These are phyloP conservation scores for Diospyros kaki DNA, from an alignment of 148 eudicot genomes.

Conservation along the genomic window DNA sequence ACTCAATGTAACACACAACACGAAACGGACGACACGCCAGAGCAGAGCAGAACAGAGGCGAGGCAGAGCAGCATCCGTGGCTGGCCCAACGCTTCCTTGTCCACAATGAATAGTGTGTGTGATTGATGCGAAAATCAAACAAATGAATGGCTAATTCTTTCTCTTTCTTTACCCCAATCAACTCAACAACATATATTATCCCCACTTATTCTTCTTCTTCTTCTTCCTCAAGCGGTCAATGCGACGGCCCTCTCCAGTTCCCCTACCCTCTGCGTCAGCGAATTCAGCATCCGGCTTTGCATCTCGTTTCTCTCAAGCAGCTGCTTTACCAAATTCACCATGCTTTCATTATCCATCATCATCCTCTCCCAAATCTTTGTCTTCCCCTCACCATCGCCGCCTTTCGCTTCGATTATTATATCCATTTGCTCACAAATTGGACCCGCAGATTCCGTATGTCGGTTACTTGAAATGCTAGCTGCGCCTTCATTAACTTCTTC, in stretches of 20 bases:
- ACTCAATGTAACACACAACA: no score
- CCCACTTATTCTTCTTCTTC: slow-evolving; percentile 16
- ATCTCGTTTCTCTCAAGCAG: slow-evolving; percentile 36
- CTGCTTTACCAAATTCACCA: slow-evolving; percentile 51
- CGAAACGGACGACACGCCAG: no score
- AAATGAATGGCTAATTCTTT: no score
- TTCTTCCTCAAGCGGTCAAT: slow-evolving; percentile 27
- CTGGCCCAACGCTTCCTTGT: no score
- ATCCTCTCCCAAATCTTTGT: slow-evolving; percentile 36
- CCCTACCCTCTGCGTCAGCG: slow-evolving; percentile 45
- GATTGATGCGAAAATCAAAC: no score
- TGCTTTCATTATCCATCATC: slow-evolving; percentile 43
- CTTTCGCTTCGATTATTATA: neutral
- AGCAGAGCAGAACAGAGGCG: no score
- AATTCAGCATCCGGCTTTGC: slow-evolving; percentile 42
- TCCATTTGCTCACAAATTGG: neutral
- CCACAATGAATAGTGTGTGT: no score
- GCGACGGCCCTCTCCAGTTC: slow-evolving; percentile 55
- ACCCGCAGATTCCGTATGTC: neutral
- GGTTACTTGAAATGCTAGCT: no score
- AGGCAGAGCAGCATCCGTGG: no score
- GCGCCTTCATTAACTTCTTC: no score
- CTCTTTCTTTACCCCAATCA: no score
- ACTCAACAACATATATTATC: no score
- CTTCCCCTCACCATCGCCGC: slow-evolving; percentile 8